Evolutionary conservation across 345 rosid genomes (phyloP), one percentile per base, ranked within the genome.

Genomic region (Eucalyptus dawsonii): DNA sequence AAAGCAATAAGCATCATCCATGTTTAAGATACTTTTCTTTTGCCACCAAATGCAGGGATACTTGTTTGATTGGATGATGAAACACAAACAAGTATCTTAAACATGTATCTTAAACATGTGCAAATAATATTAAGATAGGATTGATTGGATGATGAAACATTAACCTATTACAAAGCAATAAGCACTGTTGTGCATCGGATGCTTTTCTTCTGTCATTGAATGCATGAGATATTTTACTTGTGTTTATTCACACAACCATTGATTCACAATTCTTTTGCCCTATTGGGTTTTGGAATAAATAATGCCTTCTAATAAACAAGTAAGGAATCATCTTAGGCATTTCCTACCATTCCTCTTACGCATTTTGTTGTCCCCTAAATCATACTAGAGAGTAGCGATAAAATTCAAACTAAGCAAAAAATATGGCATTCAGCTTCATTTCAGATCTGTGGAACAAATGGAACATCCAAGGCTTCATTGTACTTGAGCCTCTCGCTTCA

Each of bases 191-290:
- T 19, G 25, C 27, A 72, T 37, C 8, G 11, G 0, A 37, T 72
- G 40, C 27, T 19, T 34, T 34, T 72, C 5, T 65, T 65, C 1
- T 6, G 0, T 16, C 10, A 65, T 65, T 65, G 9, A 14, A 65
- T 29, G 9, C 5, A 29, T 65, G 17, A 65, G 37, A 7, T 65
- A 65, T 8, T 6, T 29, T 7, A 14, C 3, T 65, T 4, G 19
- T 65, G 37, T n/a, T 1, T 14, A n/a, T n/a, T 29, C 10, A 0
- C 17, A 8, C 5, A 4, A 65, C 16, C 7, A 4, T n/a, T 65
- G 37, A 29, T 65, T 65, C 72, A 7, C 19, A n/a, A 29, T 65
- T 65, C 34, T 29, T 65, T 65, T 65, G 16, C 0, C 10, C 16
- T 65, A 29, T 65, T 65, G 19, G 37, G 37, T 34, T 72, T 60